Evolutionary conservation across 495 filamentous ascomycete genomes (phyloP).

Genomic region (Aspergillus bridgeri): DNA sequence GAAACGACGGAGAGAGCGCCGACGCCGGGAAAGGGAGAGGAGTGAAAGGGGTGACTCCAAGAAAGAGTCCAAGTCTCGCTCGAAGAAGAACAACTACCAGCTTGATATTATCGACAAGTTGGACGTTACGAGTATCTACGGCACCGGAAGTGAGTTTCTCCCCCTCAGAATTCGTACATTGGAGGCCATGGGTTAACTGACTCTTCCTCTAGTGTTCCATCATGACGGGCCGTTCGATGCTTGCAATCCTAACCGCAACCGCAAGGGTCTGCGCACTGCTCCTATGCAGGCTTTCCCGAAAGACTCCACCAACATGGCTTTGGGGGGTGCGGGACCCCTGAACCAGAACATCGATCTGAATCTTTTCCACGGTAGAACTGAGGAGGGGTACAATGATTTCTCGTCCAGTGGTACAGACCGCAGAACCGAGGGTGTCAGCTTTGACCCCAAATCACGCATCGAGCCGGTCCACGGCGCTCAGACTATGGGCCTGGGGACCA

Average conservation of each 20-base stretch:
- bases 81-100: slow-evolving; percentile 52
- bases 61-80: slow-evolving; percentile 22
- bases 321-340: slow-evolving; percentile 84
- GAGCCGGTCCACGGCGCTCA: slow-evolving; percentile 81
- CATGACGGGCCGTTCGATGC: slow-evolving; percentile 99
- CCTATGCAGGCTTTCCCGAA: slow-evolving; percentile 97
- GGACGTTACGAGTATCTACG: slow-evolving; percentile 96
- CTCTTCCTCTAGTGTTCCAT: slow-evolving; percentile 76
- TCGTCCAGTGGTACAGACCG: slow-evolving; percentile 36
- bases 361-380: slow-evolving; percentile 73
- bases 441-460: slow-evolving; percentile 56
- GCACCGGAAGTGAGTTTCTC: slow-evolving; percentile 77
- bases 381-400: slow-evolving; percentile 86
- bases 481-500: slow-evolving; percentile 82
- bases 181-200: slow-evolving; percentile 9
- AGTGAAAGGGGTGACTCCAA: slow-evolving; percentile 52
- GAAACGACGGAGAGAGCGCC: slow-evolving; percentile 65
- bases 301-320: slow-evolving; percentile 83
- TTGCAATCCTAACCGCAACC: slow-evolving; percentile 92
- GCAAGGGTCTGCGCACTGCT: slow-evolving; percentile 73
- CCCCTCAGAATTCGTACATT: slow-evolving; percentile 4
- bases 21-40: slow-evolving; percentile 65
- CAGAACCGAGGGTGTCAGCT: slow-evolving; percentile 44
- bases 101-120: slow-evolving; percentile 96
- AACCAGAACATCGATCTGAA: slow-evolving; percentile 80